Percentiles rank a stretch among this genome's conserved stretches.
phyloP scores from a whole-genome alignment of 768 basidiomycete species.

The Boletus rubropictus region DNA sequence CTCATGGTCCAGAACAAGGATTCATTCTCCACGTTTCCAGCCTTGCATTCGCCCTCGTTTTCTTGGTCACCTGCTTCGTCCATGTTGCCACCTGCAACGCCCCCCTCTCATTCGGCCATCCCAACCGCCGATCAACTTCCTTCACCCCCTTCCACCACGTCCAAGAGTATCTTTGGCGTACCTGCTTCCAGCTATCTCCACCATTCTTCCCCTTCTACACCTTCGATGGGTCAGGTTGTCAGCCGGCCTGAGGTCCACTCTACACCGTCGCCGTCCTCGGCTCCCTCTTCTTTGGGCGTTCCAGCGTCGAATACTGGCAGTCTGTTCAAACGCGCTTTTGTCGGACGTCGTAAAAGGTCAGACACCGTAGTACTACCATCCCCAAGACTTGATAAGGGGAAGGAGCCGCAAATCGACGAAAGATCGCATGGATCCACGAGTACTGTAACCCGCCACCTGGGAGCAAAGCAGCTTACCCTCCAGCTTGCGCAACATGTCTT shows the following conservation, averaged over 20 bases:
- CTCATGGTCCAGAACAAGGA: slow-evolving; percentile 34
- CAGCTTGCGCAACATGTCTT: slow-evolving; percentile 47
- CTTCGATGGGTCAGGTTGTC: slow-evolving; percentile 32
- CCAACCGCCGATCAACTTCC: slow-evolving; percentile 38
- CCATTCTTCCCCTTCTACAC: slow-evolving; percentile 23
- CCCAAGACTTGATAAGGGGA: slow-evolving; percentile 19
- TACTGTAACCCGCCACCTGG: slow-evolving; percentile 21
- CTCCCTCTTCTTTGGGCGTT: slow-evolving; percentile 20
- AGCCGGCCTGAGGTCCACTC: slow-evolving; percentile 29
- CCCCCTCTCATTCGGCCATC: slow-evolving; percentile 38
- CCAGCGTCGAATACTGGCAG: slow-evolving; percentile 21
- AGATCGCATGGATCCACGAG: slow-evolving; percentile 7
- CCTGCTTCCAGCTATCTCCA: slow-evolving; percentile 23
- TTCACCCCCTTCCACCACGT: slow-evolving; percentile 32
- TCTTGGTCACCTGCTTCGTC: slow-evolving; percentile 38
- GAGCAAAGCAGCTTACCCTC: slow-evolving; percentile 34
- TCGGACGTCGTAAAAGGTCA: slow-evolving; percentile 31
- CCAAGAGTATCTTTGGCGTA: slow-evolving; percentile 28
- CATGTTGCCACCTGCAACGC: slow-evolving; percentile 35
- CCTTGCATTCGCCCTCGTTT: slow-evolving; percentile 42
- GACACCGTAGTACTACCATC: slow-evolving; percentile 18
- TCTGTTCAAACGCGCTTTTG: slow-evolving; percentile 29
- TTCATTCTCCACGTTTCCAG: slow-evolving; percentile 35
- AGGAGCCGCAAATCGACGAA: slow-evolving; percentile 19
- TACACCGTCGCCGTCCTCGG: slow-evolving; percentile 25